Base-by-base conservation (phyloP, 495 filamentous ascomycete genomes). In the Antarctomyces pellizariae region DNA sequence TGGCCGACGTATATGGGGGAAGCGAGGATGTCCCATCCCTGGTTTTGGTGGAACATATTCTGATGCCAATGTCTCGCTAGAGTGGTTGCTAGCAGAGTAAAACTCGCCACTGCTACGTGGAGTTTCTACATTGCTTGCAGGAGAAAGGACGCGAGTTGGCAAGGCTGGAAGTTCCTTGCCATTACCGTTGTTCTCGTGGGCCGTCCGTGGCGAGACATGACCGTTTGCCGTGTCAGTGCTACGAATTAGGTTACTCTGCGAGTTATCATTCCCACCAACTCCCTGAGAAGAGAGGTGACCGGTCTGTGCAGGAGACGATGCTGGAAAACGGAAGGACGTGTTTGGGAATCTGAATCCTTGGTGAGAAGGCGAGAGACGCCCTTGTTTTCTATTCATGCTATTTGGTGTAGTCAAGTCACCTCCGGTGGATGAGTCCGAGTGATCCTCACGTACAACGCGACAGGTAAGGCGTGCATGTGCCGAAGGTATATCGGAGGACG, bases 81-180 rank as follows among this genome's bases (percentile, higher is more conserved):
- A 95, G 35, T 89, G 72, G 43, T 93, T 91, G 44, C 86, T 90
- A 34, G 78, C 50, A 3, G 82, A 82, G 44, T 89, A 93, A 36
- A 93, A 89, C 38, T 97, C 86, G 28, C 73, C 75, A 45, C 89
- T 95, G 38, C 79, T 92, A 41, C 89, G 55, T 13, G 77, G 74
- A 24, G 76, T 71, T 28, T 70, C 67, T 23, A 48, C 51, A 36
- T 62, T 54, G 34, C 75, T 84, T 13, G 67, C 64, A 15, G 68
- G 64, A 13, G 80, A 76, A 20, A 89, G 52, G 13, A 89, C 63
- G 25, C 71, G 58, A 9, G 78, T 62, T n/a, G 71, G 50, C 11
- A 64, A 62, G 10, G 60, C 54, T 22, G 65, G 42, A 19, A 71
- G 64, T 21, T 67, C 59, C 7, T 58, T 52, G 22, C n/a, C n/a